These are phyloP conservation scores for Musa troglodytarum DNA, from an alignment of 176 grass and related monocot species.

Conservation along the genomic window DNA sequence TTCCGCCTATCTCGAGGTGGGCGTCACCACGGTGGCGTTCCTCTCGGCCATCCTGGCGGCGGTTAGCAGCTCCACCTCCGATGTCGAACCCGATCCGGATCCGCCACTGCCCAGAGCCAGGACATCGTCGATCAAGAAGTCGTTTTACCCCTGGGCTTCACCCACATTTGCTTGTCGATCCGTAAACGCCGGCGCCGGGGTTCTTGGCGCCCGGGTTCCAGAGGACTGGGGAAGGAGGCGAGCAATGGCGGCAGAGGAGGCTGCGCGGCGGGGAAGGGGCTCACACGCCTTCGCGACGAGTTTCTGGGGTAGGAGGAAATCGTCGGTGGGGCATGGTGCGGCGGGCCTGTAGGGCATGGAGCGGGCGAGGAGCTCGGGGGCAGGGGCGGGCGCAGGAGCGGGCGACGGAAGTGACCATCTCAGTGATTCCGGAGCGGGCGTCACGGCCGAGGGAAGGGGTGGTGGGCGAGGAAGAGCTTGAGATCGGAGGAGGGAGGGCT, in stretches of 20 bases:
- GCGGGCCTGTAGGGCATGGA: conserved; percentile 55
- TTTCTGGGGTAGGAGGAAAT: conserved; percentile 41
- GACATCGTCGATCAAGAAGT: conserved; percentile 84
- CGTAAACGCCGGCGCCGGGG: conserved; percentile 42
- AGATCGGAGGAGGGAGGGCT: conserved; percentile 39
- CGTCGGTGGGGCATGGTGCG: conserved; percentile 38
- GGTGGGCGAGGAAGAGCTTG: conserved; percentile 48
- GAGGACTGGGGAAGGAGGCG: conserved; percentile 33
- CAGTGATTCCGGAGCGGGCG: conserved; percentile 68
- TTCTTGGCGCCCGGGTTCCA: conserved; percentile 33
- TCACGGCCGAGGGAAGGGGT: conserved; percentile 77
- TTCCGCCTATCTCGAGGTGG: conserved; percentile 58
- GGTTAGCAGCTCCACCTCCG: conserved; percentile 66
- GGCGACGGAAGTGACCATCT: conserved; percentile 73
- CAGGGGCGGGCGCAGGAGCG: conserved; percentile 46
- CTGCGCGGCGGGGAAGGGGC: conserved; percentile 48
- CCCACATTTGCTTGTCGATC: conserved; percentile 60
- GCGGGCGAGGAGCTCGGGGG: conserved; percentile 37
- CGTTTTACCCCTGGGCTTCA: conserved; percentile 37
- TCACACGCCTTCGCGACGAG: conserved; percentile 81
- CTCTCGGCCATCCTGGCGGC: conserved; percentile 79
- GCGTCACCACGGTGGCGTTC: conserved; percentile 56
- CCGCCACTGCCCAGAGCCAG: conserved; percentile 24
- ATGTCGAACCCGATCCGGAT: conserved; percentile 82
- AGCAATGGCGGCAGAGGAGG: background rate